These are phyloP conservation scores for Biscogniauxia sp. DNA, from an alignment of 2,329 filamentous ascomycete genomes.

Conservation along the genomic window DNA sequence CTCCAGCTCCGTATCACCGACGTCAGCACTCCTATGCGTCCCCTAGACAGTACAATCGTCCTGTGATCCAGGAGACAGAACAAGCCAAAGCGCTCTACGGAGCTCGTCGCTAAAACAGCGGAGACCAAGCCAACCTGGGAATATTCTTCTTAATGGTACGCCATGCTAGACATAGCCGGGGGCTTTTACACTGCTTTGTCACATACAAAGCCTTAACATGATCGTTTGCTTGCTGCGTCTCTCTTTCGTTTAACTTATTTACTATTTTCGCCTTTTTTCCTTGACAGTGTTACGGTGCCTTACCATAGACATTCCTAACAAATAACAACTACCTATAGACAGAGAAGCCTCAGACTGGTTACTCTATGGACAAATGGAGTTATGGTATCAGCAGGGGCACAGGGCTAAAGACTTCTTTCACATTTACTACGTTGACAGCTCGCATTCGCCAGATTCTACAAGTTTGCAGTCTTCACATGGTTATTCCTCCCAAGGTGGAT, in stretches of 20 bases:
- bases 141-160: background rate
- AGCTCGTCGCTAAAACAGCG: conserved; percentile 19
- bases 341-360: conserved; percentile 7
- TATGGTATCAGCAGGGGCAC: background rate
- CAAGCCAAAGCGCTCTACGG: conserved; percentile 17
- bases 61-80: conserved; percentile 18
- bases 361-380: conserved; percentile 2
- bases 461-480: background rate
- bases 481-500: conserved; percentile 1
- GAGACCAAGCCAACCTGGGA: background rate
- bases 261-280: background rate
- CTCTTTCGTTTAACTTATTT: background rate
- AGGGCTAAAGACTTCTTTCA: background rate
- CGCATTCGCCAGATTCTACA: background rate
- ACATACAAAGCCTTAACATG: background rate
- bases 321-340: conserved; percentile 6
- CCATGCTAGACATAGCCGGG: background rate
- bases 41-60: conserved; percentile 7
- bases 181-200: background rate
- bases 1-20: conserved; percentile 10
- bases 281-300: background rate
- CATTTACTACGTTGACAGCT: background rate
- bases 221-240: background rate
- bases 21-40: conserved; percentile 16
- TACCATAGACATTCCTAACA: background rate